Evolutionary conservation across 148 eudicot genomes (phyloP).

Genomic region (Rhododendron williamsianum): DNA sequence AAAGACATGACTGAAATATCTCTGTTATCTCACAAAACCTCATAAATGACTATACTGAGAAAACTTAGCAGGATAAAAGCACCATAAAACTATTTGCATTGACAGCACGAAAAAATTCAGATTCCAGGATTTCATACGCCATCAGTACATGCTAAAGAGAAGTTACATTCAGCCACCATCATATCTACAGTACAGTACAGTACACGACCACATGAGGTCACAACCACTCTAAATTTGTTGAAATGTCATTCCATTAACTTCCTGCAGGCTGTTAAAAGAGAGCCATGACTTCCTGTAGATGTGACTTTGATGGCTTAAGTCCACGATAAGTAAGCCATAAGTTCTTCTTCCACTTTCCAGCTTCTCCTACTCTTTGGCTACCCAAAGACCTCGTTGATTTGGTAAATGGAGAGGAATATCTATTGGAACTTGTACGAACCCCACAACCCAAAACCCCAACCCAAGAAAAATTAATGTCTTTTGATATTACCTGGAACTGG

Average conservation of each 20-base stretch:
- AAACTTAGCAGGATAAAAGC: background rate
- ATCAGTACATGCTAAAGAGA: background rate
- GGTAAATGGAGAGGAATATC: background rate
- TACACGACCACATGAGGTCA: background rate
- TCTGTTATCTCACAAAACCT: background rate
- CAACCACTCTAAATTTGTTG: background rate
- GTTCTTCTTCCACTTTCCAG: background rate
- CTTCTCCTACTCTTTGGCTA: background rate
- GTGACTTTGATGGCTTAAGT: background rate
- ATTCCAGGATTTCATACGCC: background rate
- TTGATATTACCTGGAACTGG: background rate
- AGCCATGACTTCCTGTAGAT: background rate
- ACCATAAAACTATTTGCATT: background rate
- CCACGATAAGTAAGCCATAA: background rate
- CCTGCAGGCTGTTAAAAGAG: background rate
- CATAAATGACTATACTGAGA: background rate
- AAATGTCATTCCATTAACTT: background rate
- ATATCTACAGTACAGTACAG: background rate
- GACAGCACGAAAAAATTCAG: background rate
- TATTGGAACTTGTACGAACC: background rate
- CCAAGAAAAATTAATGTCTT: background rate
- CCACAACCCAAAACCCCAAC: background rate
- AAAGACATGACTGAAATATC: background rate
- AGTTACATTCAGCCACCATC: background rate
- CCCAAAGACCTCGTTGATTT: background rate